Evolutionary conservation across 2,329 filamentous ascomycete genomes (phyloP).

Genomic region (Pseudocercospora cruenta): DNA sequence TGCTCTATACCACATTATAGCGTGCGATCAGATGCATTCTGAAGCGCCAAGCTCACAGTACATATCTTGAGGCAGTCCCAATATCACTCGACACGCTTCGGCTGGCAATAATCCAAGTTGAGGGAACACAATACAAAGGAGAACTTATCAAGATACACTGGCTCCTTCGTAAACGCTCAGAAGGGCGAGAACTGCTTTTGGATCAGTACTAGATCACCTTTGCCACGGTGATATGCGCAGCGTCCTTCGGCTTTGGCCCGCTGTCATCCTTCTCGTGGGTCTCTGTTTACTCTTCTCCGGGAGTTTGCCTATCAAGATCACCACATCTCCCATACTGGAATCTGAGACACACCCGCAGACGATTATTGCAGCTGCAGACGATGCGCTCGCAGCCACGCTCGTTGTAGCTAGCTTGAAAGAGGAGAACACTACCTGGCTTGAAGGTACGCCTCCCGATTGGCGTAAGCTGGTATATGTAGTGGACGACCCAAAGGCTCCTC

Average conservation of each 20-base stretch:
- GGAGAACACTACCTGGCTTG: constrained; percentile 45
- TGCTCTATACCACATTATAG: too few species aligned
- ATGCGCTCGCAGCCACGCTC: background rate
- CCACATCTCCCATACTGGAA: background rate
- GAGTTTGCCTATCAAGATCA: background rate
- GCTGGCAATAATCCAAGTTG: too few species aligned
- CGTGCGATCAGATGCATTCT: too few species aligned
- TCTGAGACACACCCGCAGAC: background rate
- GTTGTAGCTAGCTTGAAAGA: background rate
- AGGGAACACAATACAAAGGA: too few species aligned
- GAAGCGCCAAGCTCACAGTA: too few species aligned
- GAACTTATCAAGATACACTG: too few species aligned
- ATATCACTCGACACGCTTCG: too few species aligned
- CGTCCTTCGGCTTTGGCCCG: background rate
- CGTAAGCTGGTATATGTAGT: constrained; percentile 49
- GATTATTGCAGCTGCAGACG: background rate
- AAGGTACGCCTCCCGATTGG: constrained; percentile 44
- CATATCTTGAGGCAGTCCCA: too few species aligned
- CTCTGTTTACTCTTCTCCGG: background rate
- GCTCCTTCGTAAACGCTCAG: too few species aligned
- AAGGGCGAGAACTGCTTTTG: too few species aligned
- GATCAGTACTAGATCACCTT: too few species aligned
- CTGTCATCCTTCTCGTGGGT: background rate
- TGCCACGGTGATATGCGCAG: background rate
- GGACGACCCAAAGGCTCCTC: constrained; percentile 42